These are phyloP conservation scores for Orychophragmus violaceus DNA, from an alignment of 345 rosid genomes.

Conservation along the genomic window DNA sequence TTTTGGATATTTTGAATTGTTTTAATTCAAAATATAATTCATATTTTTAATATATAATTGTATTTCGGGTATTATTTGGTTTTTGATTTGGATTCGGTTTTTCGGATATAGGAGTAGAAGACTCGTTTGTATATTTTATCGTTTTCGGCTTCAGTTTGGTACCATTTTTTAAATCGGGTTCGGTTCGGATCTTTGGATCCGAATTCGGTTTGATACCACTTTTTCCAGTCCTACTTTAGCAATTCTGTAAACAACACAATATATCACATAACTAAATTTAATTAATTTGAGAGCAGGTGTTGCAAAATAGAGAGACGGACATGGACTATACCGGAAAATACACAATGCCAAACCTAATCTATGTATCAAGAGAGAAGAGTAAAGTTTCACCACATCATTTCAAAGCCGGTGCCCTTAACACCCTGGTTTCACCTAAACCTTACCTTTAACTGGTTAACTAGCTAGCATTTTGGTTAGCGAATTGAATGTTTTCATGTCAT, in stretches of 20 bases:
- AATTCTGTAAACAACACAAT: background rate
- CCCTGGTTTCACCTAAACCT: conserved; percentile 35
- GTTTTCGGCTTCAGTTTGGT: no score
- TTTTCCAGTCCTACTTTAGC: no score
- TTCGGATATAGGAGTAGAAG: no score
- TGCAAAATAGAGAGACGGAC: conserved; percentile 39
- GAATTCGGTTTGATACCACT: no score
- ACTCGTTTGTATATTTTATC: no score
- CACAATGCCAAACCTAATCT: conserved; percentile 55
- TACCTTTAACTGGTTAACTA: background rate
- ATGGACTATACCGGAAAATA: conserved; percentile 30
- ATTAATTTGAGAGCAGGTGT: conserved; percentile 32
- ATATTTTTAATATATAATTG: no score
- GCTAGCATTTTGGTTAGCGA: background rate
- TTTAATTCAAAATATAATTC: no score
- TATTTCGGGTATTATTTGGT: no score
- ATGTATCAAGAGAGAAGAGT: conserved; percentile 61
- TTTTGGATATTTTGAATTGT: no score
- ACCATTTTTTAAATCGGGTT: no score
- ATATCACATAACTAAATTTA: background rate
- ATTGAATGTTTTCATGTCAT: background rate
- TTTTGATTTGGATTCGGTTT: no score
- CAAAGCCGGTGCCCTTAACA: conserved; percentile 87
- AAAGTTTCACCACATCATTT: conserved; percentile 47
- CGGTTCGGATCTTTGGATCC: no score